Conservation (phyloP, 2,329 filamentous ascomycete species). For the Cryphonectria radicalis region DNA sequence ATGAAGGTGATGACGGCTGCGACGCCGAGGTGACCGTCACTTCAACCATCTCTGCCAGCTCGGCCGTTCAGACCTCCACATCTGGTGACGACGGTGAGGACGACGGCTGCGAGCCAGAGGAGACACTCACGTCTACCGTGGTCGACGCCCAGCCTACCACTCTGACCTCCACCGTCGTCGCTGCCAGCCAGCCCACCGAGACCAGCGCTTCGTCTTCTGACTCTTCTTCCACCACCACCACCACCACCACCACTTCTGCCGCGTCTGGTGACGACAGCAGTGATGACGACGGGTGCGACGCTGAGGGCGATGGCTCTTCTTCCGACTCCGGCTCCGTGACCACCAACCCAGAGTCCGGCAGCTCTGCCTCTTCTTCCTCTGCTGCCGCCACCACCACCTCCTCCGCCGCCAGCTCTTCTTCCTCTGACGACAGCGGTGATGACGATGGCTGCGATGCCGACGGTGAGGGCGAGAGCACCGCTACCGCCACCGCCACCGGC, state of each 20-base stretch:
- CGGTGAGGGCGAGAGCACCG: slow-evolving; percentile 3
- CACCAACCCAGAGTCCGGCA: not conserved
- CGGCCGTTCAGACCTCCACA: slow-evolving; percentile 5
- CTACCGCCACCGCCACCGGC: not conserved
- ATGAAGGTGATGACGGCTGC: slow-evolving; percentile 20
- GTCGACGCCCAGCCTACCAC: slow-evolving; percentile 9
- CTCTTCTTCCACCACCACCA: not conserved
- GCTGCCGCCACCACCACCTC: not conserved
- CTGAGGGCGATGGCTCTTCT: slow-evolving; percentile 4
- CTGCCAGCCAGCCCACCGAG: not conserved
- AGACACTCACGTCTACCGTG: not conserved
- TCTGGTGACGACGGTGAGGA: not conserved
- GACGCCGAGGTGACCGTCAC: slow-evolving; percentile 25
- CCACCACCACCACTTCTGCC: not conserved
- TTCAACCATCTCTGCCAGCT: slow-evolving; percentile 13
- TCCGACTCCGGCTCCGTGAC: not conserved
- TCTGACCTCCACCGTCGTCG: not conserved
- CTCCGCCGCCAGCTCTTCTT: not conserved
- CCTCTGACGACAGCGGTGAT: slow-evolving; percentile 4
- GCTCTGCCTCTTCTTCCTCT: not conserved
- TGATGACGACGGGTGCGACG: slow-evolving; percentile 16
- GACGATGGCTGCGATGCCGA: slow-evolving; percentile 12
- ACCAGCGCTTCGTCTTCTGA: not conserved
- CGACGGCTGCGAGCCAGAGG: slow-evolving; percentile 10
- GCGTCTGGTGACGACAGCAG: slow-evolving; percentile 4